A percentile compares a stretch with the other conserved stretches of the same genome.
These are phyloP conservation scores for Zymoseptoria brevis DNA, from an alignment of 2,329 filamentous ascomycete species.

Conservation along the genomic window DNA sequence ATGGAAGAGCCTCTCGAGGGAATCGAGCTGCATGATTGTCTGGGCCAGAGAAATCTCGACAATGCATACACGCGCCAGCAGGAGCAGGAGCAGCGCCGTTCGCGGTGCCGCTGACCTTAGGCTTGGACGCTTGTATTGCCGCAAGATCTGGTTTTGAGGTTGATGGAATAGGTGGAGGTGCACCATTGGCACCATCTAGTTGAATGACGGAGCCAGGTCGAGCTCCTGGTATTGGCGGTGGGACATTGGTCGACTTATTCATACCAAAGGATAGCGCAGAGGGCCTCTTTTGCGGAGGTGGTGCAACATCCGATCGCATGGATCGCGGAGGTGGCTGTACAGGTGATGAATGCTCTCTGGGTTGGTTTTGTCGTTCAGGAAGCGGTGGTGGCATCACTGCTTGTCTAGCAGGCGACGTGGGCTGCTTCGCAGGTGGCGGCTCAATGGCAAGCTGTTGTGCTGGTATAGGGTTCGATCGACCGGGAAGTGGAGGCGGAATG, in stretches of 20 bases:
- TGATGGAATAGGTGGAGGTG: conserved; percentile 46
- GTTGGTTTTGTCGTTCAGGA: conserved; percentile 4
- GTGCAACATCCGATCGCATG: conserved; percentile 19
- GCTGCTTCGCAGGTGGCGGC: neutral
- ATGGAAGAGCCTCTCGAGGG: conserved; percentile 64
- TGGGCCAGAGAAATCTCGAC: conserved; percentile 78
- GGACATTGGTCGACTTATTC: conserved; percentile 12
- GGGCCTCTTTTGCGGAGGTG: conserved; percentile 18
- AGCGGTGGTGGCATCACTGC: neutral
- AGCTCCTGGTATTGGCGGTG: conserved; percentile 7
- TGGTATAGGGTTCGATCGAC: neutral
- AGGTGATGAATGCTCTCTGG: conserved; percentile 1
- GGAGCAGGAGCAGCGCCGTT: conserved; percentile 10
- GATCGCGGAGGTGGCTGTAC: conserved; percentile 4
- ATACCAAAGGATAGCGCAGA: conserved; percentile 25
- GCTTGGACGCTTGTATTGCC: conserved; percentile 48
- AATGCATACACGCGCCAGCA: conserved; percentile 57
- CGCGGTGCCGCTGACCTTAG: conserved; percentile 22
- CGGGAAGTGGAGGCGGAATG: conserved; percentile 7
- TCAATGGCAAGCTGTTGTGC: neutral
- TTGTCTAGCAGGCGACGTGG: neutral
- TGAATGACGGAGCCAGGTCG: conserved; percentile 8
- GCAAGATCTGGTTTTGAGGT: conserved; percentile 52
- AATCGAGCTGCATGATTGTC: conserved; percentile 72
- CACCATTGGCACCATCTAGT: conserved; percentile 9